Percentiles rank a stretch among this genome's conserved stretches.
These are phyloP conservation scores for Lojkania enalia DNA, from an alignment of 2,329 filamentous ascomycete genomes.

Conservation along the genomic window DNA sequence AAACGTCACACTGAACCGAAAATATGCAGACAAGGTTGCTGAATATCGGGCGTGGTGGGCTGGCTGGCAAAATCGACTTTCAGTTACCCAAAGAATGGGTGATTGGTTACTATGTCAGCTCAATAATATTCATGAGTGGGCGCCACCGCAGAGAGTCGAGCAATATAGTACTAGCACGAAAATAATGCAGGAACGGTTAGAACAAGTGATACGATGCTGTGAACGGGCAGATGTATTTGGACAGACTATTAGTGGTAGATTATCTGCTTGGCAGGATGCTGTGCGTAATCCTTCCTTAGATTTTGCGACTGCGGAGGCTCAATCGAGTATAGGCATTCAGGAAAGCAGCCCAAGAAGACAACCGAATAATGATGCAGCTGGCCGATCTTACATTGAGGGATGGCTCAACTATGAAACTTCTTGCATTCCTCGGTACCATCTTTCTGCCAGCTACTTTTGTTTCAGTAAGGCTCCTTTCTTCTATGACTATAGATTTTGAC, in stretches of 20 bases:
- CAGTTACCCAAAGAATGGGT: not conserved
- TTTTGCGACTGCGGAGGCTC: too few relatives aligned
- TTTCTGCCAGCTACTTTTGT: not conserved
- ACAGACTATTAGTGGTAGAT: not conserved
- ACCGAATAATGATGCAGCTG: not conserved
- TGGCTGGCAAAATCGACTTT: not conserved
- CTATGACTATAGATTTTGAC: not conserved
- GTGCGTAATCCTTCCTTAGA: not conserved
- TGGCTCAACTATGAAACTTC: not conserved
- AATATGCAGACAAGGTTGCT: not conserved
- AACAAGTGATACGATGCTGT: not conserved
- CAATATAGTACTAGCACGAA: not conserved
- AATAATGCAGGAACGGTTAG: not conserved
- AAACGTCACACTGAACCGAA: not conserved
- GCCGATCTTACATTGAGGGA: not conserved
- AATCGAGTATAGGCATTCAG: not conserved
- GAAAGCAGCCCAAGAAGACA: not conserved
- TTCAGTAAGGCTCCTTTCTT: not conserved
- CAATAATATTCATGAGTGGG: not conserved
- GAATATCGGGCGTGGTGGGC: not conserved
- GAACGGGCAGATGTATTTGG: not conserved
- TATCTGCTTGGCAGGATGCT: not conserved
- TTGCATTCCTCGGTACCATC: not conserved
- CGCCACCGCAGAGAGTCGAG: not conserved
- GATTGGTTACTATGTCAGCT: not conserved